Evolutionary conservation across 2,329 filamentous ascomycete species (phyloP).

Genomic region (Colletotrichum costaricense): DNA sequence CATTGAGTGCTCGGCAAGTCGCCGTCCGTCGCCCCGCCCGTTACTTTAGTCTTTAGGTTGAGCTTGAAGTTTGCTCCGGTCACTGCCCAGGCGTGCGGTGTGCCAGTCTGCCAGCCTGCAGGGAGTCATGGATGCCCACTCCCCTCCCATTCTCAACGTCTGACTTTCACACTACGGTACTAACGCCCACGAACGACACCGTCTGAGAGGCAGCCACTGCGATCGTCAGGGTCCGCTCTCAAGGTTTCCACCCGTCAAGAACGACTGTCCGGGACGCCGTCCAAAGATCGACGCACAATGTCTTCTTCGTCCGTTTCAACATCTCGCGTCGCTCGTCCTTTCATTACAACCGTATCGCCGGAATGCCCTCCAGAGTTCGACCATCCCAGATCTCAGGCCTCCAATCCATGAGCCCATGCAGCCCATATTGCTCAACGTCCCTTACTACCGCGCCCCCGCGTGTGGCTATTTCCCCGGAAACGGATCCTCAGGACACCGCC

Average conservation of each 20-base stretch:
- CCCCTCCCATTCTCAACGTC: neutral
- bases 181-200: neutral
- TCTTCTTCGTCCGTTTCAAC: slow-evolving; percentile 22
- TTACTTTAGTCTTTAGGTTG: neutral
- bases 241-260: slow-evolving; percentile 20
- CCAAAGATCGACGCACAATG: slow-evolving; percentile 20
- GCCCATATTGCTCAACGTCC: neutral
- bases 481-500: neutral
- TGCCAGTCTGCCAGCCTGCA: too few species aligned
- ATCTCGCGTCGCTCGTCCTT: slow-evolving; percentile 28
- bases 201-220: neutral
- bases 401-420: neutral
- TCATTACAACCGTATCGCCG: slow-evolving; percentile 18
- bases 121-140: neutral
- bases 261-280: slow-evolving; percentile 7
- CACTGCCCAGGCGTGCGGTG: neutral
- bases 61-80: neutral
- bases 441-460: neutral
- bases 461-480: slow-evolving; percentile 18
- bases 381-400: slow-evolving; percentile 1
- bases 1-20: neutral
- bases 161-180: neutral
- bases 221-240: slow-evolving; percentile 27
- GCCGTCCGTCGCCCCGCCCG: slow-evolving; percentile 2
- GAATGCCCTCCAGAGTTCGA: neutral